phyloP scores from a whole-genome alignment of 106 monocot species.

The Dioscorea dumetorum region DNA sequence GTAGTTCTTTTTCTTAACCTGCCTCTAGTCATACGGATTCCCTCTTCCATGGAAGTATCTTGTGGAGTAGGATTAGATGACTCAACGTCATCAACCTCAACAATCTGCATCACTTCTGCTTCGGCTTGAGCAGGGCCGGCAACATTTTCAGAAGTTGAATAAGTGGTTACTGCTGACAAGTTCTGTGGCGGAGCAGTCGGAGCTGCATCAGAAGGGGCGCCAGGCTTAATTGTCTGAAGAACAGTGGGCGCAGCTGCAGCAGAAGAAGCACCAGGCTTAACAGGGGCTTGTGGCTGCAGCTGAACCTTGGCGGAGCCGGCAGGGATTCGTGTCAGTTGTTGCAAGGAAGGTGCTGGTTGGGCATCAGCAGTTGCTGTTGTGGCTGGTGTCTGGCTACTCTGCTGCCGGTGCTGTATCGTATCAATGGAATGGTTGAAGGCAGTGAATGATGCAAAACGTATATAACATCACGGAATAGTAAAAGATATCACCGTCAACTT shows the following conservation, averaged over 20 bases:
- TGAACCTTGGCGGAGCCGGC: no score
- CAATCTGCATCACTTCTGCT: slow-evolving; percentile 4
- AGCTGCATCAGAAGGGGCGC: no score
- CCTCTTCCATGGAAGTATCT: slow-evolving; percentile 36
- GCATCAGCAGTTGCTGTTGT: not conserved
- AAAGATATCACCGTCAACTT: no score
- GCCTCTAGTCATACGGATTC: slow-evolving; percentile 45
- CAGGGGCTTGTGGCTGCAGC: no score
- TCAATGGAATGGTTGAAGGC: no score
- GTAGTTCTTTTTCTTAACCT: slow-evolving; percentile 38
- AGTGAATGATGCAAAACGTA: no score
- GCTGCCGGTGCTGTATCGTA: not conserved
- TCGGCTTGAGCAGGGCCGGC: not conserved
- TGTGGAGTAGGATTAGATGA: slow-evolving; percentile 2
- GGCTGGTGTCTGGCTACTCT: not conserved
- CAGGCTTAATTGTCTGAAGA: no score
- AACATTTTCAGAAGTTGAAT: not conserved
- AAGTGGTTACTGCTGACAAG: not conserved
- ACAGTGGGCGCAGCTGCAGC: not conserved
- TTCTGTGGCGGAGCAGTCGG: not conserved
- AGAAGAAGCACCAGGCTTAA: no score
- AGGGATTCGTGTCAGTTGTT: no score
- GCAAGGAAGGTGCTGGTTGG: not conserved
- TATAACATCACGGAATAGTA: no score
- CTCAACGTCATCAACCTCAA: not conserved